Evolutionary conservation across 2,329 filamentous ascomycete genomes (phyloP), one percentile per base, ranked within the genome.

Genomic region (Sclerotinia subarctica): DNA sequence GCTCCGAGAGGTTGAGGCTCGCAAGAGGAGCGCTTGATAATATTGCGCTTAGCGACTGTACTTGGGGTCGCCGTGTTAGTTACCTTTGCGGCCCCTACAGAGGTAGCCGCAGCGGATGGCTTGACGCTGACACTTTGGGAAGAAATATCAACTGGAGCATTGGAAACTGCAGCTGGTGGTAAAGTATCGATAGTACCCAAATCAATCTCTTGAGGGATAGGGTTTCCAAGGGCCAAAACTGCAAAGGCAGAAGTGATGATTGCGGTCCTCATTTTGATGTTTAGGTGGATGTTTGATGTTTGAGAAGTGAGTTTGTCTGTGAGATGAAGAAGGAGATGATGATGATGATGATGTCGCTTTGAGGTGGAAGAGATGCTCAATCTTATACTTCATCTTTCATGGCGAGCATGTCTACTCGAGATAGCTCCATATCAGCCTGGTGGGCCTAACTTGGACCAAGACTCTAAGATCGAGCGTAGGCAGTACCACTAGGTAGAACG

Each of bases 161-260:
- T 73, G 42, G 73, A 71, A 2, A 74, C 60, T 15, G 73, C 72
- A 29, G 76, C 76, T 53, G 77, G 71, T 7, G 79, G 77, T 15
- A 76, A 74, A 42, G 75, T 65, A 69, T 79, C 75, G 60, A 79
- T 76, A 8, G 72, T 66, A 21, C 72, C 74, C 46, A 79, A 75
- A 68, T 81, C 76, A 62, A 81, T 79, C 10, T 72, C 69, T 67
- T 79, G 78, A 56, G 78, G 77, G 54, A 69, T 71, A 32, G 74
- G 72, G 44, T 72, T 71, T 49, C 72, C 70, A 59, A 74, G 47
- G 57, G 71, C 66, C 44, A 75, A 65, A 64, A 70, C 71, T 60
- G 70, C 70, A 58, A 74, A 68, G 51, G 70, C 69, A 47, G 70
- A 70, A 44, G 70, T 19, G n/a, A 73, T 47, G 51, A 73, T 57